Evolutionary conservation across 345 rosid species (phyloP).

Genomic region (Combretum micranthum): DNA sequence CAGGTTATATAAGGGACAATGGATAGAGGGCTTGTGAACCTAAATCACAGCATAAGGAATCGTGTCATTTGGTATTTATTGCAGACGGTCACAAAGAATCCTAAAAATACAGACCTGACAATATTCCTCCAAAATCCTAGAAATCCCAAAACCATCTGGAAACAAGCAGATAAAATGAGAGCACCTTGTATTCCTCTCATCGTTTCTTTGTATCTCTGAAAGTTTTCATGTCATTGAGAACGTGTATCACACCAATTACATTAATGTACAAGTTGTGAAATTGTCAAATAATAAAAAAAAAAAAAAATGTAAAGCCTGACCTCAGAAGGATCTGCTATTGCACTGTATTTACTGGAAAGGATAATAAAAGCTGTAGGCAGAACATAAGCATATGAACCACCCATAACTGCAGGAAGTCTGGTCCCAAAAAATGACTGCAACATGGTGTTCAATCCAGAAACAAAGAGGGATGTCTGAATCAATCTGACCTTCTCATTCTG

Average conservation of each 20-base stretch:
- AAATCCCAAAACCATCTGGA: conserved; percentile 54
- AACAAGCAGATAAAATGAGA: conserved; percentile 47
- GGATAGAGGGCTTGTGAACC: conserved; percentile 67
- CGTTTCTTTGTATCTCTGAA: conserved; percentile 50
- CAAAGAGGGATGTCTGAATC: conserved; percentile 49
- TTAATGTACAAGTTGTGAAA: background rate
- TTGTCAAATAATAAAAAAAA: background rate
- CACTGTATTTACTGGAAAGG: conserved; percentile 23
- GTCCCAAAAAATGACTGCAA: conserved; percentile 64
- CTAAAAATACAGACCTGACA: conserved; percentile 22
- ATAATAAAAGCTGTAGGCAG: conserved; percentile 43
- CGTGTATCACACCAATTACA: background rate
- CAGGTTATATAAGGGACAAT: conserved; percentile 54
- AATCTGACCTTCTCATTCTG: conserved; percentile 56
- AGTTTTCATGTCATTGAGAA: background rate
- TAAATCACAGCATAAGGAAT: conserved; percentile 6
- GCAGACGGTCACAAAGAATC: background rate
- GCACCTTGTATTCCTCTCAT: conserved; percentile 77
- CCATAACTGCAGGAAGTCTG: conserved; percentile 45
- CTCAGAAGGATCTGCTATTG: conserved; percentile 36
- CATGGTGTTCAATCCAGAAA: conserved; percentile 56
- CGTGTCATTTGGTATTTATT: background rate
- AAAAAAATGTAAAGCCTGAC: conserved; percentile 12
- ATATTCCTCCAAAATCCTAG: conserved; percentile 62
- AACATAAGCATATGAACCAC: conserved; percentile 44